Conservation (phyloP, 2,329 filamentous ascomycete genomes). For the Aureobasidium sp. region DNA sequence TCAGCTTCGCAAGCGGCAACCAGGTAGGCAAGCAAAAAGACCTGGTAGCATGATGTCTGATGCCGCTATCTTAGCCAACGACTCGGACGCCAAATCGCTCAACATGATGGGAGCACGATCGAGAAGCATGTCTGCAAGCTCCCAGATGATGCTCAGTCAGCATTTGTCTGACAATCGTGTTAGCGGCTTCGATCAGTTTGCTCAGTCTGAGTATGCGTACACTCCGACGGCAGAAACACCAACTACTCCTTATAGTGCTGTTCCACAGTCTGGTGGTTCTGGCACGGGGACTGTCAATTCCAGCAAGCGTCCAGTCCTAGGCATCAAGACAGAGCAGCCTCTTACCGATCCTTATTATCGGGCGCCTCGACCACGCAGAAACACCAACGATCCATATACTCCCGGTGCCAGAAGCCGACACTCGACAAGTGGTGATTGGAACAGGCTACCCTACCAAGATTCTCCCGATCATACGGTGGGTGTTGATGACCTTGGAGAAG, state of each 20-base stretch:
- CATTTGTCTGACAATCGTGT: slow-evolving; percentile 25
- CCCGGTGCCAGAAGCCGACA: slow-evolving; percentile 35
- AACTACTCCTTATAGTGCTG: slow-evolving; percentile 62
- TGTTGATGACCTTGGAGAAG: slow-evolving; percentile 25
- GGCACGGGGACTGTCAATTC: slow-evolving; percentile 31
- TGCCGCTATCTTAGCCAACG: slow-evolving; percentile 66
- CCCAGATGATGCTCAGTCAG: slow-evolving; percentile 52
- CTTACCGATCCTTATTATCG: slow-evolving; percentile 75
- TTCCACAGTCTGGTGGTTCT: slow-evolving; percentile 39
- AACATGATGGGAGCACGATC: slow-evolving; percentile 45
- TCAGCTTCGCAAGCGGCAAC: slow-evolving; percentile 65
- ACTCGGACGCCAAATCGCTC: slow-evolving; percentile 55
- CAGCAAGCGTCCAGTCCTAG: slow-evolving; percentile 41
- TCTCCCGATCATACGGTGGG: slow-evolving; percentile 28
- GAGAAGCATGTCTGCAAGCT: slow-evolving; percentile 54
- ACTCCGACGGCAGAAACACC: slow-evolving; percentile 55
- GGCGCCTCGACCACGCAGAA: slow-evolving; percentile 63
- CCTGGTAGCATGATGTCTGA: slow-evolving; percentile 74
- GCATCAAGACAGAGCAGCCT: slow-evolving; percentile 18
- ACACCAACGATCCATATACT: slow-evolving; percentile 46
- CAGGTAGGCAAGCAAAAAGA: slow-evolving; percentile 45
- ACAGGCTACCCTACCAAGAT: slow-evolving; percentile 37
- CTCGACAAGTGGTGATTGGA: slow-evolving; percentile 37
- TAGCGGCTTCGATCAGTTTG: slow-evolving; percentile 44
- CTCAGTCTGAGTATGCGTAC: slow-evolving; percentile 39